Percentiles rank a stretch among this genome's conserved stretches.
Evolutionary conservation across 306 rosid species (phyloP).

Genomic region (Medicago lupulina): DNA sequence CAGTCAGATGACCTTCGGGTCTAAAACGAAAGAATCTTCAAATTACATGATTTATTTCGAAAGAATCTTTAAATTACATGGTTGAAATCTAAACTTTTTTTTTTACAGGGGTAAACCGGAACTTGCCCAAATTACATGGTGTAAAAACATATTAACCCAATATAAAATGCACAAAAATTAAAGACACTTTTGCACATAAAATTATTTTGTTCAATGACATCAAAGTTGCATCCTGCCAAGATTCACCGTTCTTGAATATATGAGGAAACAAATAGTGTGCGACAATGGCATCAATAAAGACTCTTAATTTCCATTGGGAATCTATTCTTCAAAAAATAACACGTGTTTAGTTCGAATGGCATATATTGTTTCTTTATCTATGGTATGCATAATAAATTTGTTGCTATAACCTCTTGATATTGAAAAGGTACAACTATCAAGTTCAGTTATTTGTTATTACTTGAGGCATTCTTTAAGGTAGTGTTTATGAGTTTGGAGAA

Average conservation of each 20-base stretch:
- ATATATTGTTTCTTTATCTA: neutral
- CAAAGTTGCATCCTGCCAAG: constrained; percentile 42
- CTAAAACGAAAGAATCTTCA: too few relatives aligned
- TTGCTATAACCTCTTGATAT: neutral
- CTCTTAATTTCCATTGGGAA: neutral
- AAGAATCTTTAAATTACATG: too few relatives aligned
- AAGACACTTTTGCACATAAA: constrained; percentile 12
- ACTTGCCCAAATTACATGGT: too few relatives aligned
- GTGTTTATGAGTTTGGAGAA: too few relatives aligned
- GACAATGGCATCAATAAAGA: constrained; percentile 35
- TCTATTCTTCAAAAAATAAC: neutral
- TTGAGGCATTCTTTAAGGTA: too few relatives aligned
- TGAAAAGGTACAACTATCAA: too few relatives aligned
- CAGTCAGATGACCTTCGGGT: too few relatives aligned
- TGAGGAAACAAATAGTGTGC: constrained; percentile 39
- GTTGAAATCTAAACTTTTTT: too few relatives aligned
- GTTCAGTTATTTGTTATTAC: too few relatives aligned
- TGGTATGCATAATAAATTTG: neutral
- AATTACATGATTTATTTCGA: too few relatives aligned
- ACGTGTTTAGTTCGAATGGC: neutral
- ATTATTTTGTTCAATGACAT: constrained; percentile 55
- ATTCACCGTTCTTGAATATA: constrained; percentile 42
- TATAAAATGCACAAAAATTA: constrained; percentile 6
- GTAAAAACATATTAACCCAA: too few relatives aligned
- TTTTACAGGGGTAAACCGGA: too few relatives aligned